These are phyloP conservation scores for Clarkia xantiana DNA, from an alignment of 345 rosid species.

Conservation along the genomic window DNA sequence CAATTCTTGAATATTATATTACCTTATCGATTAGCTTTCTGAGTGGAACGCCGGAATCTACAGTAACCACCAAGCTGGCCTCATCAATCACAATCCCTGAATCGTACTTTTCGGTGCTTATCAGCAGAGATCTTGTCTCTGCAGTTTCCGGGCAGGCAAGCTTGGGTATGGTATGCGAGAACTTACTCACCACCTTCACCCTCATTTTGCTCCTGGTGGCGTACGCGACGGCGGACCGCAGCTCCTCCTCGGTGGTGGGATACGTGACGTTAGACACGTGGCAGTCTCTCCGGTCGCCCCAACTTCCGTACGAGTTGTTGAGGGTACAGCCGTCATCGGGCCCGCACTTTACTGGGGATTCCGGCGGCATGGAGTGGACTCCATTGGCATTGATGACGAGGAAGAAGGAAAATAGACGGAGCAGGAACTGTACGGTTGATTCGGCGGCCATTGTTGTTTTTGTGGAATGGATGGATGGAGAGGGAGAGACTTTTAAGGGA, in stretches of 20 bases:
- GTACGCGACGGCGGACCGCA: constrained; percentile 39
- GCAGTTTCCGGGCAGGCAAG: constrained; percentile 51
- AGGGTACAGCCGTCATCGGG: constrained; percentile 38
- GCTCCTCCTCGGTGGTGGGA: constrained; percentile 63
- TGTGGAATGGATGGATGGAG: not conserved
- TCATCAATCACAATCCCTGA: constrained; percentile 38
- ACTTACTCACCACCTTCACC: constrained; percentile 54
- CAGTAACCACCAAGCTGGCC: constrained; percentile 37
- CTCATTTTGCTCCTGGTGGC: constrained; percentile 40
- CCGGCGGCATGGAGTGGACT: constrained; percentile 36
- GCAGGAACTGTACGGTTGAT: not conserved
- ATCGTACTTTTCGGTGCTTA: constrained; percentile 43
- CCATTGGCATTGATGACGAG: not conserved
- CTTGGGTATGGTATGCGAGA: constrained; percentile 74
- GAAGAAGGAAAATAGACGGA: constrained; percentile 1
- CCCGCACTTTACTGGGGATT: constrained; percentile 39
- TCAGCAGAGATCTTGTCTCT: constrained; percentile 26
- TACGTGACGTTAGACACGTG: constrained; percentile 29
- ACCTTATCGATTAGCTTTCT: constrained; percentile 41
- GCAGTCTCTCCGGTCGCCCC: constrained; percentile 65
- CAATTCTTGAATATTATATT: not conserved
- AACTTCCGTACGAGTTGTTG: constrained; percentile 54
- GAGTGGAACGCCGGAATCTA: constrained; percentile 54
- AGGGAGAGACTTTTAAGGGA: constrained; percentile 1
- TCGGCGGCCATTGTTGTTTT: not conserved